These are phyloP conservation scores for Blepharisma stoltei DNA, from an alignment of 73 alveolate genomes.

Conservation along the genomic window DNA sequence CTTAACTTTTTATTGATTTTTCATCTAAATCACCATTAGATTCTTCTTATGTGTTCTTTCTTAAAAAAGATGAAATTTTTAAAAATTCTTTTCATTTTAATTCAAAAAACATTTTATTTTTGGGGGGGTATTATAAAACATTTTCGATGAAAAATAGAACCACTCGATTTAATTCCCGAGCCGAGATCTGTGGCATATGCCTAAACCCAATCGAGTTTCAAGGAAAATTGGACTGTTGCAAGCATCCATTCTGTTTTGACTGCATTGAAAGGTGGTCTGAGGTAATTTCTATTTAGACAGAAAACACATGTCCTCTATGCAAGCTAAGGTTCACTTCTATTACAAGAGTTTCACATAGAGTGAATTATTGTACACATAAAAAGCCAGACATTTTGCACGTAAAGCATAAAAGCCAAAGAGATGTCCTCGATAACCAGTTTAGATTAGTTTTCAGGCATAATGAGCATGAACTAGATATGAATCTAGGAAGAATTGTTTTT, in stretches of 20 bases:
- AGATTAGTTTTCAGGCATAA: too few species aligned
- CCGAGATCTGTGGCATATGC: slow-evolving; percentile 7
- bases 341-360: slow-evolving; percentile 18
- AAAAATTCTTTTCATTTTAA: too few species aligned
- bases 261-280: slow-evolving; percentile 7
- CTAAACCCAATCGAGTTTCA: background rate
- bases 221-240: slow-evolving; percentile 2
- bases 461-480: too few species aligned
- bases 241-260: slow-evolving; percentile 13
- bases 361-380: background rate
- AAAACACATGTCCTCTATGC: slow-evolving; percentile 26
- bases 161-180: background rate
- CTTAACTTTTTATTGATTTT: too few species aligned
- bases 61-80: too few species aligned
- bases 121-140: too few species aligned
- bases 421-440: background rate
- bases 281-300: slow-evolving; percentile 17
- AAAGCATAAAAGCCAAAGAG: background rate
- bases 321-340: background rate
- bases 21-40: too few species aligned
- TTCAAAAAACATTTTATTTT: too few species aligned
- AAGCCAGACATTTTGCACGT: background rate
- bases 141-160: background rate
- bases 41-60: too few species aligned
- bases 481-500: too few species aligned